Percentiles rank a stretch among this genome's conserved stretches.
phyloP scores from a whole-genome alignment of 163 green algal species.

The Prototheca cutis region DNA sequence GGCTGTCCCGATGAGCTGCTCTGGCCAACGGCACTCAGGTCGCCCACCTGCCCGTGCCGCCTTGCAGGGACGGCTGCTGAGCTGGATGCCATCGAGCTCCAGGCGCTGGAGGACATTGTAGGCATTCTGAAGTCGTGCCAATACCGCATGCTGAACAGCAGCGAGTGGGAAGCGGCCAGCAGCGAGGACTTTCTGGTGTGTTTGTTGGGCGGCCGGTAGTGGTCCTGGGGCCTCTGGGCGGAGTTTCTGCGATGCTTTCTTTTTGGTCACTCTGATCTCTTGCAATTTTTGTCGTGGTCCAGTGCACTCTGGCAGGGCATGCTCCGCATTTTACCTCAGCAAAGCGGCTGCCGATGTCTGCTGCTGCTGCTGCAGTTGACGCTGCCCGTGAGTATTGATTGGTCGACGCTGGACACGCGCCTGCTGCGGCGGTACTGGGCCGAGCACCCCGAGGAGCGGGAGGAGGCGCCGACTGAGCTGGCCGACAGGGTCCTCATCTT shows the following conservation, averaged over 20 bases:
- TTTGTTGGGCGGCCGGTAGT: no score
- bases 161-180: constrained; percentile 41
- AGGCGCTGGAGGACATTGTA: constrained; percentile 42
- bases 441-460: neutral
- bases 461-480: neutral
- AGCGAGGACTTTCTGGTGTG: constrained; percentile 38
- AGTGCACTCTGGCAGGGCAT: no score
- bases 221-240: no score
- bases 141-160: constrained; percentile 38
- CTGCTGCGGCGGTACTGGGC: constrained; percentile 45
- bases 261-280: no score
- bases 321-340: no score
- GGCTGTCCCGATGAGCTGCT: no score
- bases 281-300: no score
- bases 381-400: constrained; percentile 34
- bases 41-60: no score
- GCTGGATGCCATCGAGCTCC: constrained; percentile 23
- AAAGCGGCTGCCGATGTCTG: no score
- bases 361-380: constrained; percentile 37
- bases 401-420: constrained; percentile 36
- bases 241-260: no score
- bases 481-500: constrained; percentile 23
- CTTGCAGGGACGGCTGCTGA: constrained; percentile 2
- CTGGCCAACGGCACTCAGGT: no score
- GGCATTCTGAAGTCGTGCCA: constrained; percentile 34